phyloP scores from a whole-genome alignment of 2,329 filamentous ascomycete genomes.

The Fusarium sp. region DNA sequence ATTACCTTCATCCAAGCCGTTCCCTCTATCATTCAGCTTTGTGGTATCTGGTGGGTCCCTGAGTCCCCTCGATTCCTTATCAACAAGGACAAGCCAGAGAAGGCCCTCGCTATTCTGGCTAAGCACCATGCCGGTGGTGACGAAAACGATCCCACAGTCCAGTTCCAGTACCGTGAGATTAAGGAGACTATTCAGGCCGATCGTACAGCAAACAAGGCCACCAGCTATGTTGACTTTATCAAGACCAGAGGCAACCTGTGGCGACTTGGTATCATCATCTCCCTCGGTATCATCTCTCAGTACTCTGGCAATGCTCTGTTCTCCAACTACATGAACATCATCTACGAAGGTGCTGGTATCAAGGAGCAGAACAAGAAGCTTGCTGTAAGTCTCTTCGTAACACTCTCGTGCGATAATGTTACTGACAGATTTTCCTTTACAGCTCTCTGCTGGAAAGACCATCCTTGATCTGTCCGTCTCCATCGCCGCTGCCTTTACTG shows the following conservation, averaged over 20 bases:
- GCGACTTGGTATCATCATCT: conserved; percentile 73
- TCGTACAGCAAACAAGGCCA: conserved; percentile 62
- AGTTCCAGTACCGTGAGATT: conserved; percentile 78
- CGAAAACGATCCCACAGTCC: conserved; percentile 70
- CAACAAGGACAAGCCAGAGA: conserved; percentile 73
- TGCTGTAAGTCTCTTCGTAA: conserved; percentile 55
- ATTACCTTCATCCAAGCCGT: conserved; percentile 75
- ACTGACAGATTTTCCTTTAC: conserved; percentile 10
- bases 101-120: conserved; percentile 73
- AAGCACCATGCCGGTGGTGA: conserved; percentile 76
- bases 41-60: conserved; percentile 77
- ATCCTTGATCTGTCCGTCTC: conserved; percentile 72
- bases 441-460: conserved; percentile 69
- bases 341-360: conserved; percentile 75
- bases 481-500: conserved; percentile 65
- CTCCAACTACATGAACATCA: conserved; percentile 75
- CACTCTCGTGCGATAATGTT: background rate
- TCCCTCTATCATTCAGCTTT: conserved; percentile 73
- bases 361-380: conserved; percentile 69
- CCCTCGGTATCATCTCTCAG: conserved; percentile 76
- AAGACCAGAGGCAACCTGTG: conserved; percentile 75
- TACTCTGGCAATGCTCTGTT: conserved; percentile 78
- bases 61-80: conserved; percentile 78
- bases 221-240: conserved; percentile 73
- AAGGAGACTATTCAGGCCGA: conserved; percentile 74